phyloP scores from a whole-genome alignment of 805 yeast species.

The Metschnikowia picachoensis region DNA sequence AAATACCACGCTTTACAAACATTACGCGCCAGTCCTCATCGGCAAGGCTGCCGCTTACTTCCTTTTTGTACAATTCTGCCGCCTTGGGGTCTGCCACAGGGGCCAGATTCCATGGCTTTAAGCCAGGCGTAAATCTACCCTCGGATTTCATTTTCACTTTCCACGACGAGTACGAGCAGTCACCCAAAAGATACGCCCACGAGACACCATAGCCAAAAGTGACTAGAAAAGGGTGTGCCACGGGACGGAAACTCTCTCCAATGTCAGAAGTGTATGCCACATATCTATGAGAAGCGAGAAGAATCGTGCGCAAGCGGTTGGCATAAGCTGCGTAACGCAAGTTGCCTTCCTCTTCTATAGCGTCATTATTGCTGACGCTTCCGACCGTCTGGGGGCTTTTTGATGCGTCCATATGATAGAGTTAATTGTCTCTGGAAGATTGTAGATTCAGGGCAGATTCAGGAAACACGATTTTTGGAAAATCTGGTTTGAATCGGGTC shows the following conservation, averaged over 20 bases:
- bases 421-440: too few relatives aligned
- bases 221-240: slow-evolving; percentile 68
- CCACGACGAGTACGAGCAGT: slow-evolving; percentile 73
- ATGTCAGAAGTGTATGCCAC: slow-evolving; percentile 85
- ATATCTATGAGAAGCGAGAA: slow-evolving; percentile 71
- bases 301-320: slow-evolving; percentile 64
- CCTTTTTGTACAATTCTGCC: slow-evolving; percentile 27
- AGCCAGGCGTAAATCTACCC: slow-evolving; percentile 57
- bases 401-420: slow-evolving; percentile 1
- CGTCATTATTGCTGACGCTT: slow-evolving; percentile 8
- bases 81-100: slow-evolving; percentile 36
- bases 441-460: too few relatives aligned
- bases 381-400: slow-evolving; percentile 1
- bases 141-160: slow-evolving; percentile 61
- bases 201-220: slow-evolving; percentile 65
- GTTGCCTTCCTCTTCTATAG: slow-evolving; percentile 20
- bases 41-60: slow-evolving; percentile 23
- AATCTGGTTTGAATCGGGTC: too few relatives aligned
- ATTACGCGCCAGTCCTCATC: slow-evolving; percentile 66
- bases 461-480: too few relatives aligned
- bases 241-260: slow-evolving; percentile 83
- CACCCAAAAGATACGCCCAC: slow-evolving; percentile 74
- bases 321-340: slow-evolving; percentile 83
- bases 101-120: slow-evolving; percentile 62
- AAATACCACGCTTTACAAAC: slow-evolving; percentile 67